Evolutionary conservation across 768 basidiomycete species (phyloP), one percentile per base, ranked within the genome.

Genomic region (Cystofilobasidium ferigula): DNA sequence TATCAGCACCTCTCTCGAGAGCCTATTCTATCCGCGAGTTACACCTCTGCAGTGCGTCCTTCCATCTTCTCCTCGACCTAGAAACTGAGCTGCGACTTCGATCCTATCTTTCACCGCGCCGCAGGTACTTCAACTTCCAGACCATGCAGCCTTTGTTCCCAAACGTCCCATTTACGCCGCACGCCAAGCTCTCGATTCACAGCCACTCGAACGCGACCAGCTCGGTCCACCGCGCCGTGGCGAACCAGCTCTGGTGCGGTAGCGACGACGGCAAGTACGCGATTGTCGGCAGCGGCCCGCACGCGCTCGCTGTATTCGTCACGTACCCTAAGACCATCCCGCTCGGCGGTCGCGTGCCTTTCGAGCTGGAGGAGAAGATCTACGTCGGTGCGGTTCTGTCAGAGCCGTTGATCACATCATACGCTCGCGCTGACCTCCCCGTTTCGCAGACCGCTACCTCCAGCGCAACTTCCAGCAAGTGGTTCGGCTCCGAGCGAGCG

Each of bases 301-400:
- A 30, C 51, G 51, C 16, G 28, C 26, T 54, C 30, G 30, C 14
- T 14, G 30, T 30, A 2, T 54, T 54, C 20, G 18, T 54, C 14
- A 30, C 51, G 26, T 54, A 28, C 28, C 51, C 51, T 10, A 54
- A 54, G 51, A 54, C 28, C 3, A 10, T 32, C 28, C 30, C 51
- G 3, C 16, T 9, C 51, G 51, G 51, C 51, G 30, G 51, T 10
- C 34, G 57, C 12, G 35, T 24, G 22, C 6, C 47, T 6, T 64
- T 58, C 24, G 43, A 64, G 34, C 57, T 64, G 22, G 57, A 58
- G 42, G 63, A 64, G 57, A 32, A 32, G 34, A 40, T 64, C 45
- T 64, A 48, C 54, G 36, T 59, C 35, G 63, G 63, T 59, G 24
- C 40, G 63, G 57, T 20, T 7, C 24, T 32, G 53, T 9, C 42